Percentiles rank a stretch among this genome's conserved stretches.
These are phyloP conservation scores for Wickerhamiella nectarea DNA, from an alignment of 805 yeast genomes.

Conservation along the genomic window DNA sequence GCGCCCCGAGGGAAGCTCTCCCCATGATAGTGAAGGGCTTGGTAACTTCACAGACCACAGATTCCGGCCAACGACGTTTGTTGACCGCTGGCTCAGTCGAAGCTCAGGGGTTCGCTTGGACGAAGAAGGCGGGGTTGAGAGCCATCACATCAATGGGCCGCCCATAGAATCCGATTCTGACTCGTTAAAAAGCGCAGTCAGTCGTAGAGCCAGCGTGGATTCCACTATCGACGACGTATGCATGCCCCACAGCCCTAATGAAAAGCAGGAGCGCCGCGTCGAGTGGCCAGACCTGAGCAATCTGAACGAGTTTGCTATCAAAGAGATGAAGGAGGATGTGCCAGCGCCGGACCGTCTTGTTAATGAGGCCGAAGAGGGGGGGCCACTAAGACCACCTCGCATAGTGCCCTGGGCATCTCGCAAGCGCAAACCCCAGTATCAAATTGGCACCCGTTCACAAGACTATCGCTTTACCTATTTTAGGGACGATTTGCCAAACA, in stretches of 20 bases:
- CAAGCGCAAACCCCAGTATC: constrained; percentile 8
- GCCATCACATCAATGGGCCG: constrained; percentile 2
- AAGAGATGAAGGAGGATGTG: constrained; percentile 40
- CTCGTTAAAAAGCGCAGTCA: constrained; percentile 23
- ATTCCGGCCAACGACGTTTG: constrained; percentile 12
- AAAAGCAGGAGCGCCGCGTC: constrained; percentile 18
- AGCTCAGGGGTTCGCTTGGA: constrained; percentile 11
- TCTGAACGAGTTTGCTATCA: constrained; percentile 60
- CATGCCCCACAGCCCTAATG: constrained; percentile 45
- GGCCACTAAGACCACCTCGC: constrained; percentile 62
- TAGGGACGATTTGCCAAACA: constrained; percentile 77
- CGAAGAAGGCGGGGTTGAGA: constrained; percentile 5
- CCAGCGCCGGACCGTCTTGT: constrained; percentile 30
- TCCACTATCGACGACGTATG: constrained; percentile 88
- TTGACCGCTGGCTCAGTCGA: constrained; percentile 21
- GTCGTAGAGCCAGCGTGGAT: constrained; percentile 41
- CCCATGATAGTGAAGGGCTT: not conserved
- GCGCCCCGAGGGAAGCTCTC: not conserved
- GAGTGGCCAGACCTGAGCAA: constrained; percentile 77
- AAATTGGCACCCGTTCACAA: constrained; percentile 19
- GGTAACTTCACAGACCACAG: constrained; percentile 5
- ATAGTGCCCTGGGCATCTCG: constrained; percentile 58
- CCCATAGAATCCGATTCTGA: constrained; percentile 3
- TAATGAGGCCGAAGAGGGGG: constrained; percentile 42
- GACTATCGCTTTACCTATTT: constrained; percentile 79